Evolutionary conservation across 352 stramenopile genomes (phyloP), one percentile per base, ranked within the genome.

Genomic region (Phytophthora cactorum): DNA sequence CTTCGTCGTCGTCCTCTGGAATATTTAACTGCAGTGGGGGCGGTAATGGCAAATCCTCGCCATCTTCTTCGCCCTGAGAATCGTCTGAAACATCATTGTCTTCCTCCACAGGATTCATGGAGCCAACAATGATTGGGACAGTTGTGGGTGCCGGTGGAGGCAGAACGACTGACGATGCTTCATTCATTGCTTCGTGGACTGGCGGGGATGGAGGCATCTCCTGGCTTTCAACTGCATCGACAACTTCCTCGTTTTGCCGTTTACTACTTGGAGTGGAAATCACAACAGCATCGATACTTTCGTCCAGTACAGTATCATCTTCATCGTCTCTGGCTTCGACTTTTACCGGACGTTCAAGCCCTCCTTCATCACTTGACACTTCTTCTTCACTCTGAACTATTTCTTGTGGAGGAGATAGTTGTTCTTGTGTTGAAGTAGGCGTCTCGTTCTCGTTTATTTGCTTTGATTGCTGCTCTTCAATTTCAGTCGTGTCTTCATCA

Each of bases 1-100:
- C 79, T n/a, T 84, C 79, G 22, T 85, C 77, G 17, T 81, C 74
- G 9, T 79, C 70, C 11, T 79, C 72, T 47, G 38, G 22, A 1
- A 58, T 53, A 31, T 55, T 45, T 32, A 75, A 44, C 25, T 63
- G 53, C 17, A 77, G 46, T 10, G 63, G 61, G n/a, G 59, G 63
- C 36, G 52, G 46, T 28, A 63, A 22, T 12, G 12, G 6, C 22
- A 22, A 28, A n/a, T 11, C 63, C 2, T 75, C 66, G 9, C 11
- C 63, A 2, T 84, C 75, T 27, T 81, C 77, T 57, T 84, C 76
- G 8, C 52, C 66, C 27, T 81, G 66, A 4, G 74, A 79, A 14
- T 66, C 63, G 38, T 77, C 68, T 22, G 69, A 74, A 27, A 70
- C 62, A 31, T 66, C 66, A 45, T 68, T 64, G 3, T 70, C 52